Percentiles rank a stretch among this genome's conserved stretches.
These are phyloP conservation scores for Tetradesmus lagerheimii DNA, from an alignment of 139 green algal species.

Conservation along the genomic window DNA sequence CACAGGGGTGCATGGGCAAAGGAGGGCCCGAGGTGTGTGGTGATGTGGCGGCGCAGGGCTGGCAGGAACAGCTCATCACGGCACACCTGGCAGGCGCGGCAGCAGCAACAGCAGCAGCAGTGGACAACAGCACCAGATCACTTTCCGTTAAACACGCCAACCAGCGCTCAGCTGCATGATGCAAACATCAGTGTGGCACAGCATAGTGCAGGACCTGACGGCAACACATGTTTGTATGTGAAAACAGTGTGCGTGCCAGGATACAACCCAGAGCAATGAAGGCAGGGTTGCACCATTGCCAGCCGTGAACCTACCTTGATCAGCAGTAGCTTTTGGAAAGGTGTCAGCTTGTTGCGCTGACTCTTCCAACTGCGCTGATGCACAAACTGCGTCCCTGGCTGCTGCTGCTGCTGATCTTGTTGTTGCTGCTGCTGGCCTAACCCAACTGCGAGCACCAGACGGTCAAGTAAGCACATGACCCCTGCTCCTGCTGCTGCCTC, in stretches of 20 bases:
- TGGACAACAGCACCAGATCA: too few relatives aligned
- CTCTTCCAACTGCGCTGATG: neutral
- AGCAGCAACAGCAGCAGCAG: neutral
- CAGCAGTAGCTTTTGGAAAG: conserved; percentile 64
- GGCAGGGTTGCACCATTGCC: neutral
- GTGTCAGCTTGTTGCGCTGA: conserved; percentile 3
- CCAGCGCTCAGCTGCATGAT: too few relatives aligned
- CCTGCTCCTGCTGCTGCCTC: neutral
- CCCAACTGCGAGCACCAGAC: neutral
- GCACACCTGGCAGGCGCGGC: neutral
- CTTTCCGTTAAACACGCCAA: too few relatives aligned
- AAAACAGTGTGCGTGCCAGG: too few relatives aligned
- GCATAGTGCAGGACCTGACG: too few relatives aligned
- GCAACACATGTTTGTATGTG: too few relatives aligned
- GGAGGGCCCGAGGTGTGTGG: conserved; percentile 60
- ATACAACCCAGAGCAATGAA: too few relatives aligned
- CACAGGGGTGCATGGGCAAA: conserved; percentile 75
- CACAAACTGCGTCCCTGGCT: neutral
- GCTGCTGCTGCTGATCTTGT: neutral
- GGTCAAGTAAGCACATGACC: neutral
- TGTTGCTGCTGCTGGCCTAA: conserved; percentile 32
- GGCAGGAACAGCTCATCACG: neutral
- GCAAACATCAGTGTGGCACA: too few relatives aligned
- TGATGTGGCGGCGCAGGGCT: conserved; percentile 48
- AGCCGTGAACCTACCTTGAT: conserved; percentile 16